Base-by-base conservation (phyloP, 192 early-diverging fungal genomes). In the Thoreauomyces humboldtii region DNA sequence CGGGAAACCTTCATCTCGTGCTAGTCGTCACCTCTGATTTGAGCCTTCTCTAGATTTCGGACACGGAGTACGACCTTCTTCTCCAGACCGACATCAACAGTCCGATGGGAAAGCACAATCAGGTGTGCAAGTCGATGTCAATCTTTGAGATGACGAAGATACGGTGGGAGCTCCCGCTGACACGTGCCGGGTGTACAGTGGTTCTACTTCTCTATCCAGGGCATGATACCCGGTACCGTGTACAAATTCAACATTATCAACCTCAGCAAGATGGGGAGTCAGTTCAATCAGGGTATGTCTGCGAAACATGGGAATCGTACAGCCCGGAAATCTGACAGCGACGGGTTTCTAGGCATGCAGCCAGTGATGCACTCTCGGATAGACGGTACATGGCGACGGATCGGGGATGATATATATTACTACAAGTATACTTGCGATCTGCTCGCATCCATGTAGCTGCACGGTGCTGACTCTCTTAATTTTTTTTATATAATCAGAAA, bases 161-260 rank as follows among this genome's bases (percentile, higher is more conserved):
- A 0, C 32, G 11, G 15, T 41, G 38, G 9, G 17, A 12, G 17
- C 38, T 41, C 44, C 19, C 12, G 44, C 44, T 46, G 44, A 46
- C 3, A 6, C 4, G 5, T 46, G 38, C 38, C 11, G 11, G n/a
- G 5, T 12, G 7, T 15, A 64, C 25, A 83, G 81, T 83, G 81
- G 81, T 83, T 83, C 59, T 81, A 71, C 56, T 83, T 83, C 59
- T 78, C 78, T 2, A 63, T 80, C 1, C 31, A 50, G 48, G 38
- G 66, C 47, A 71, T 75, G 72, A 33, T 37, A 12, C 38, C 73
- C 6, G 63, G 61, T 28, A 34, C 45, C 15, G 4, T 67, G 22
- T 83, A 83, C 60, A 75, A 71, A 46, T 78, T 83, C 66, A 83
- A 75, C 53, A 80, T 83, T 31, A 53, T 83, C 55, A 83, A 83